Conservation (phyloP, 2,329 filamentous ascomycete species). For the Cladosporium velox region DNA sequence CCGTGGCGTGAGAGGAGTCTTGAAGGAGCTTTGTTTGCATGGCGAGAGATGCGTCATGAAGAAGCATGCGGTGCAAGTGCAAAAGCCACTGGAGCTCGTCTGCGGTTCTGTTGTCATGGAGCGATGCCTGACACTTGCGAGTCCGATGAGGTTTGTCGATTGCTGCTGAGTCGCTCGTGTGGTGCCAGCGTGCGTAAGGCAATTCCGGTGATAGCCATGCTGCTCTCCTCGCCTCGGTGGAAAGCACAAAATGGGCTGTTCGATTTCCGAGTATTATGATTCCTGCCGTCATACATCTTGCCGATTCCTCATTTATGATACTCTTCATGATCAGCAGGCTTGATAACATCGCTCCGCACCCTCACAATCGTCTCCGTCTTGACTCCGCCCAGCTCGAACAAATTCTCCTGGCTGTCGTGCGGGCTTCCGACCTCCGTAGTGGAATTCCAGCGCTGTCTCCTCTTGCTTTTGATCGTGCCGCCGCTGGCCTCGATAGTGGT, state of each 20-base stretch:
- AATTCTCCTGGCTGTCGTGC: conserved; percentile 12
- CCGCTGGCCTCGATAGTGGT: conserved; percentile 29
- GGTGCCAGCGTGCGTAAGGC: neutral
- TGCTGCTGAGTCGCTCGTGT: neutral
- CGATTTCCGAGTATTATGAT: neutral
- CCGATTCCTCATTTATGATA: neutral
- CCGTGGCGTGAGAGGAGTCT: neutral
- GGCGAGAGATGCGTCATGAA: neutral
- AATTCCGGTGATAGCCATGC: neutral
- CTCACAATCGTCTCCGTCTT: conserved; percentile 18
- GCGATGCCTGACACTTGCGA: neutral
- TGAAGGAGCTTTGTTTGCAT: neutral
- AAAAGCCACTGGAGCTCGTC: neutral
- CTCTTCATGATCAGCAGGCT: neutral
- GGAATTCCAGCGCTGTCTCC: conserved; percentile 1
- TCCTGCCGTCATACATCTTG: neutral
- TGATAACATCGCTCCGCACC: conserved; percentile 4
- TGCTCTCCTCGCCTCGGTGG: neutral
- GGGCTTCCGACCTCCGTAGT: neutral
- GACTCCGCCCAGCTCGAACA: conserved; percentile 5
- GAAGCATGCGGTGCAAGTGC: neutral
- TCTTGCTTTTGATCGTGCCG: neutral
- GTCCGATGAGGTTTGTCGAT: neutral
- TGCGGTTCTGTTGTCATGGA: neutral
- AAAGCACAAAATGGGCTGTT: neutral